phyloP scores from a whole-genome alignment of 352 stramenopile species.

The Phytophthora pisi region DNA sequence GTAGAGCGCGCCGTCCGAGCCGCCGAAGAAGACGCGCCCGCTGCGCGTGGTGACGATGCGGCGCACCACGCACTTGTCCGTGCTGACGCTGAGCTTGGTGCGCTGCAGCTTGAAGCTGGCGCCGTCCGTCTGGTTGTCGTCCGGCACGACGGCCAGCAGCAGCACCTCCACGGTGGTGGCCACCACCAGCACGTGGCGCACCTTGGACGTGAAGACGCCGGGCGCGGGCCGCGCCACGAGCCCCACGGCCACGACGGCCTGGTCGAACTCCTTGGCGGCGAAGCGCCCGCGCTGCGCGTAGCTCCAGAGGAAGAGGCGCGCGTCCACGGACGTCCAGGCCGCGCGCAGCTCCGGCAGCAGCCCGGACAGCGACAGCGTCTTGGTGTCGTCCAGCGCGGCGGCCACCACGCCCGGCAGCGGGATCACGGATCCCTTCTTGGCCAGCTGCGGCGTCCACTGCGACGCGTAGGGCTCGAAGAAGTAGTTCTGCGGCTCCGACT shows the following conservation, averaged over 20 bases:
- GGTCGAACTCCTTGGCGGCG: slow-evolving; percentile 89
- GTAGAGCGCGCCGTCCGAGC: slow-evolving; percentile 95
- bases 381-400: slow-evolving; percentile 70
- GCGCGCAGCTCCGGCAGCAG: slow-evolving; percentile 91
- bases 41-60: slow-evolving; percentile 85
- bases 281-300: slow-evolving; percentile 87
- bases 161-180: slow-evolving; percentile 95
- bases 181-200: slow-evolving; percentile 95
- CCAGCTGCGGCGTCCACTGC: slow-evolving; percentile 80
- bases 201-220: slow-evolving; percentile 93
- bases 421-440: slow-evolving; percentile 78
- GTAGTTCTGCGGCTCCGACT: slow-evolving; percentile 90
- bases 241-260: slow-evolving; percentile 93
- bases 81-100: slow-evolving; percentile 92
- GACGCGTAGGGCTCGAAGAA: slow-evolving; percentile 88
- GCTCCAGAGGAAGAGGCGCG: slow-evolving; percentile 95
- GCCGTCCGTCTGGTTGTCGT: slow-evolving; percentile 36
- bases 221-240: slow-evolving; percentile 83
- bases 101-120: slow-evolving; percentile 59
- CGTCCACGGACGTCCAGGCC: slow-evolving; percentile 96
- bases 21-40: slow-evolving; percentile 96
- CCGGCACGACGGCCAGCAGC: slow-evolving; percentile 90
- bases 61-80: slow-evolving; percentile 94
- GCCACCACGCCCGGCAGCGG: slow-evolving; percentile 72
- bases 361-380: slow-evolving; percentile 88